phyloP scores from a whole-genome alignment of 2,329 filamentous ascomycete species.

The Dactylonectria macrodidyma region DNA sequence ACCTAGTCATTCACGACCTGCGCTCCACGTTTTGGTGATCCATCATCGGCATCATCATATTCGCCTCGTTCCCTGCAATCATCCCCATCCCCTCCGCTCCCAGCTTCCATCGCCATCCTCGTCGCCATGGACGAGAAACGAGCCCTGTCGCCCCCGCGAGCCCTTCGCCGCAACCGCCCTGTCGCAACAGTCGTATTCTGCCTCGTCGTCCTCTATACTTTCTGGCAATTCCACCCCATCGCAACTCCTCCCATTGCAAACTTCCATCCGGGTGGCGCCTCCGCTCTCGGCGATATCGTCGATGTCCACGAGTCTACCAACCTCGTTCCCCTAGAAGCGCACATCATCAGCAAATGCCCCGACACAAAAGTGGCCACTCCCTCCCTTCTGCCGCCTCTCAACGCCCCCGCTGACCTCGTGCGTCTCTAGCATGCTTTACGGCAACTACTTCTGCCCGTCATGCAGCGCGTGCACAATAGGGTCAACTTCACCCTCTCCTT shows the following conservation, averaged over 20 bases:
- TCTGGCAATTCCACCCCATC: conserved; percentile 48
- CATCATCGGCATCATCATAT: background rate
- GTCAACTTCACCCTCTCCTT: conserved; percentile 94
- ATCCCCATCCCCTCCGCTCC: background rate
- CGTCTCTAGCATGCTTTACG: conserved; percentile 79
- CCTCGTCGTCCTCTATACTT: conserved; percentile 45
- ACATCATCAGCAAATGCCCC: conserved; percentile 98
- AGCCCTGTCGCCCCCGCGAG: conserved; percentile 43
- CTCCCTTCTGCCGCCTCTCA: background rate
- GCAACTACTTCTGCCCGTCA: conserved; percentile 85
- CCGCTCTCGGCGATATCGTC: conserved; percentile 22
- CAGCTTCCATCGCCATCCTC: conserved; percentile 25
- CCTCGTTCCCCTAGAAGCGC: conserved; percentile 86
- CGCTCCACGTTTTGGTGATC: background rate
- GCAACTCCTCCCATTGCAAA: conserved; percentile 13
- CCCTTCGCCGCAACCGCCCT: conserved; percentile 45
- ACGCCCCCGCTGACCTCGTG: conserved; percentile 27
- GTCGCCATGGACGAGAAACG: conserved; percentile 53
- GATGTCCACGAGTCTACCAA: conserved; percentile 16
- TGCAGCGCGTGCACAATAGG: conserved; percentile 85
- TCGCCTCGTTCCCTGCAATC: background rate
- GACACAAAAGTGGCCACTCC: conserved; percentile 75
- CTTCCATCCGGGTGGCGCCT: conserved; percentile 10
- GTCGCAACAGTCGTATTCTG: conserved; percentile 42
- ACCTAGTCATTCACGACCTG: background rate